These are phyloP conservation scores for Macrolepiota dolichaula DNA, from an alignment of 768 basidiomycete species.

Conservation along the genomic window DNA sequence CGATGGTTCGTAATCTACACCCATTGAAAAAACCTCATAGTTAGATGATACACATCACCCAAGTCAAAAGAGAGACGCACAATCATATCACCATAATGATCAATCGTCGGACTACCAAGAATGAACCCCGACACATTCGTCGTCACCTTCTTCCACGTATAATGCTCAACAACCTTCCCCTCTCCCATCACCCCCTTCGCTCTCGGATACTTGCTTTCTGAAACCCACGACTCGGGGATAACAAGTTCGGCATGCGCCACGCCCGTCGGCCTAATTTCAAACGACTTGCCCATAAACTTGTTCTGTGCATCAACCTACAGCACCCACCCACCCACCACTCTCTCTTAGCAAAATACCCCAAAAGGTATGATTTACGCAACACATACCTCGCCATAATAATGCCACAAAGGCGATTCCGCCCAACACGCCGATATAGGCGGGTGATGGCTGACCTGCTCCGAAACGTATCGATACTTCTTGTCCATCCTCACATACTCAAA, in stretches of 20 bases:
- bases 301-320: conserved; percentile 90
- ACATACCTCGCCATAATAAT: conserved; percentile 82
- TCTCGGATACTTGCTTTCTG: conserved; percentile 57
- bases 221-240: conserved; percentile 43
- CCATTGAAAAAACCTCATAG: too few species aligned
- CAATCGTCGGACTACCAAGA: conserved; percentile 81
- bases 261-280: conserved; percentile 96
- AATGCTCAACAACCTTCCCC: conserved; percentile 81
- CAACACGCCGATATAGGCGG: conserved; percentile 96
- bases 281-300: conserved; percentile 94
- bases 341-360: too few species aligned
- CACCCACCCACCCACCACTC: too few species aligned
- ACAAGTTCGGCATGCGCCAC: conserved; percentile 84
- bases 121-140: conserved; percentile 93
- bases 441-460: conserved; percentile 97
- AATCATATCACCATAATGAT: conserved; percentile 93
- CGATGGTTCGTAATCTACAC: conserved; percentile 81
- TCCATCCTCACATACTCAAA: conserved; percentile 91
- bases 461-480: conserved; percentile 87
- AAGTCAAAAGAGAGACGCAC: conserved; percentile 53
- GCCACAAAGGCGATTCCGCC: conserved; percentile 87
- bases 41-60: too few species aligned
- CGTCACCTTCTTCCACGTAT: conserved; percentile 93
- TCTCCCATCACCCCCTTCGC: conserved; percentile 36
- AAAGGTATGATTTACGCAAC: neutral